These are phyloP conservation scores for Astrothelium subdiscretum DNA, from an alignment of 495 filamentous ascomycete genomes.

Conservation along the genomic window DNA sequence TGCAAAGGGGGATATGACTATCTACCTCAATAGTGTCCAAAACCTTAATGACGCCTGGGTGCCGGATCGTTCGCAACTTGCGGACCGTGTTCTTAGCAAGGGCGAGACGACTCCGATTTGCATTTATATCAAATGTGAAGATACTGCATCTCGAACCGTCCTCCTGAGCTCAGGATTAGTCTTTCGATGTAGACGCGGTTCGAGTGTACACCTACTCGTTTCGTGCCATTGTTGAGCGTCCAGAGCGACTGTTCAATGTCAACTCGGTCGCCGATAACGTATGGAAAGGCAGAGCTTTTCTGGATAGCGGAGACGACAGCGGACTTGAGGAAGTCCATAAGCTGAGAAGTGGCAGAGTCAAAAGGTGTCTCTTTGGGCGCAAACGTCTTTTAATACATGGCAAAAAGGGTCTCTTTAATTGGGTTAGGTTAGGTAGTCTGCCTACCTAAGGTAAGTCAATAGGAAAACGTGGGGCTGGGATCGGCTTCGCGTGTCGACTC, in stretches of 20 bases:
- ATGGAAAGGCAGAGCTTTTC: conserved; percentile 84
- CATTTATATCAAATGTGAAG: conserved; percentile 79
- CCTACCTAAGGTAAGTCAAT: background rate
- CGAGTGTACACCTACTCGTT: conserved; percentile 46
- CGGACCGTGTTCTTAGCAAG: conserved; percentile 86
- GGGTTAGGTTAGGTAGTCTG: no score
- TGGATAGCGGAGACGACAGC: conserved; percentile 94
- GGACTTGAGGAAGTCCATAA: conserved; percentile 95
- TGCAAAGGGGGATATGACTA: background rate
- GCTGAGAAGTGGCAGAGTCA: no score
- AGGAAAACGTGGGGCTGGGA: background rate
- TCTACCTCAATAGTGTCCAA: conserved; percentile 83
- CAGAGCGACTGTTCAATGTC: conserved; percentile 84
- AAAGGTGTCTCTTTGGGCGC: no score
- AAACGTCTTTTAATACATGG: no score
- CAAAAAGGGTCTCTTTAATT: no score
- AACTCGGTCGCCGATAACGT: conserved; percentile 80
- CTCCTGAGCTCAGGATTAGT: conserved; percentile 46
- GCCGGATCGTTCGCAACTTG: conserved; percentile 80
- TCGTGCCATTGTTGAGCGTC: conserved; percentile 83
- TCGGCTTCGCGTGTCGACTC: background rate
- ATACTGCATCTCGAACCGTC: conserved; percentile 90
- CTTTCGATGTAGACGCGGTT: background rate
- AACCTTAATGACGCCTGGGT: conserved; percentile 88
- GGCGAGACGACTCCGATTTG: conserved; percentile 67